Base-by-base conservation (phyloP, 768 basidiomycete genomes). In the Pulveroboletus sp. region DNA sequence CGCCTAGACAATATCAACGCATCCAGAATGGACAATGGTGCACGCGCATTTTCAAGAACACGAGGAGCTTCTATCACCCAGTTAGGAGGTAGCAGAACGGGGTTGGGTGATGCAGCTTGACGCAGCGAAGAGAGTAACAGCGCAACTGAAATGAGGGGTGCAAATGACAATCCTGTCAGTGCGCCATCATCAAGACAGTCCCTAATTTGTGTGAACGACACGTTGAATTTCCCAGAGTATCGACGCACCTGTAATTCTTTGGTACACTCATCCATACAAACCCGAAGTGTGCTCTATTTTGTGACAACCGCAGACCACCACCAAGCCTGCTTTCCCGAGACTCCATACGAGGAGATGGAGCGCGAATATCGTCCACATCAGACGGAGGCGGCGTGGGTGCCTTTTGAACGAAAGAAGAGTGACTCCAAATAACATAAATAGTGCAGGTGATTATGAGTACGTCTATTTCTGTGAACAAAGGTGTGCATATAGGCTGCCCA, bases 251-350 rank as follows among this genome's bases (percentile, higher is more conserved):
- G 62, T 89, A 93, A 61, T 93, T 90, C 67, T 90, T 89, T 0
- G 87, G 85, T 5, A 90, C 88, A 14, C 89, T 86, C 90, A 93
- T 92, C 89, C 89, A 93, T 24, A 92, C 77, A 61, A 82, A 87
- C 31, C 83, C 82, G 49, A 82, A 80, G 59, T 80, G 77, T 21
- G 71, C 70, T 68, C 76, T 80, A 52, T 69, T 71, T 44, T 58
- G 57, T 27, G 59, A 51, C 28, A 58, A 46, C 26, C 65, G 62
- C 45, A 53, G 39, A 46, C 63, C 51, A 17, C 63, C 51, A 8
- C 57, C 46, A 40, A 77, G 79, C 61, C 68, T 78, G 39, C 55
- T 57, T 10, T 83, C 81, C 33, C 76, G 77, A 46, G 56, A 44
- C 21, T 84, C 83, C 9, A 62, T 68, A 61, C 62, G 78, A 36